Percentiles rank a stretch among this genome's conserved stretches.
phyloP scores from a whole-genome alignment of 2,329 filamentous ascomycete species.

The Xylaria digitata region DNA sequence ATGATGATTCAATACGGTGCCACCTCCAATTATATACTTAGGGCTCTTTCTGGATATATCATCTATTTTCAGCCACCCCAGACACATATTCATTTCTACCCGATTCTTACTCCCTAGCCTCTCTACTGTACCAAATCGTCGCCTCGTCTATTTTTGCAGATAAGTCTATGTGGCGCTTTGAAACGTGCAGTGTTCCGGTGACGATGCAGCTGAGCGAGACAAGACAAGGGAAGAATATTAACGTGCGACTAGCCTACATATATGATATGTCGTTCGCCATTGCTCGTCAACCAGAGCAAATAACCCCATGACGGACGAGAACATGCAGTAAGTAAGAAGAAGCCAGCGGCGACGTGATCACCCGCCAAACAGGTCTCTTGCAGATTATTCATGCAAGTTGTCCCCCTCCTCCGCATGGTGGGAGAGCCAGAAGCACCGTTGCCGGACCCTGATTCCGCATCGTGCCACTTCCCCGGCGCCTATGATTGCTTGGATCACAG shows the following conservation, averaged over 20 bases:
- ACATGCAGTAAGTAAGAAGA: background rate
- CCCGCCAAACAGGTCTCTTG: constrained; percentile 43
- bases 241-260: constrained; percentile 24
- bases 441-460: constrained; percentile 44
- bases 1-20: background rate
- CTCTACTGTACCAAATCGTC: background rate
- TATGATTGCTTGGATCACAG: constrained; percentile 44
- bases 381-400: constrained; percentile 49
- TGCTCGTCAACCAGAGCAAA: constrained; percentile 5
- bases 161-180: constrained; percentile 22
- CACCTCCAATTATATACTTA: background rate
- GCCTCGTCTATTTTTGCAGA: background rate
- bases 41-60: too few species aligned
- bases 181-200: constrained; percentile 37
- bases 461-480: constrained; percentile 44
- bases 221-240: constrained; percentile 22
- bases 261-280: constrained; percentile 22
- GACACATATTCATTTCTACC: background rate
- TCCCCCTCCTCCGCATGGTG: constrained; percentile 45
- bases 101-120: background rate
- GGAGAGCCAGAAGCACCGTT: constrained; percentile 44
- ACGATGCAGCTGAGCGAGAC: constrained; percentile 39
- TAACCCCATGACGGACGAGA: constrained; percentile 11
- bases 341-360: constrained; percentile 22
- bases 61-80: background rate